These are phyloP conservation scores for Phytophthora syringae DNA, from an alignment of 352 stramenopile genomes.

Conservation along the genomic window DNA sequence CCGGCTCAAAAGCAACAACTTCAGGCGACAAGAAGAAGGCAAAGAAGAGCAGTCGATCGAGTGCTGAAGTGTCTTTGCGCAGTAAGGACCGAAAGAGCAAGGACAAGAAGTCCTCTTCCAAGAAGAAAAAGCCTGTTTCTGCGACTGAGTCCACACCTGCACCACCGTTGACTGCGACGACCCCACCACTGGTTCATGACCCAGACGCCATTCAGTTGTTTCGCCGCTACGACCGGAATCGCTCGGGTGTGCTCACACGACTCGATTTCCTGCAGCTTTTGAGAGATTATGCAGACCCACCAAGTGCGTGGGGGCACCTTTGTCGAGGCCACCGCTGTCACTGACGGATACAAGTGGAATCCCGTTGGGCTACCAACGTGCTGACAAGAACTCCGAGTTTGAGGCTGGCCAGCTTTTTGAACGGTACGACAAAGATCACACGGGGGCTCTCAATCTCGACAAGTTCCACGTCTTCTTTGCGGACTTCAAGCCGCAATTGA, in stretches of 20 bases:
- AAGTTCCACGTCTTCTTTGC: constrained; percentile 76
- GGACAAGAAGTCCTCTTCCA: constrained; percentile 40
- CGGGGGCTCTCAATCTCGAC: constrained; percentile 63
- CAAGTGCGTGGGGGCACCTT: constrained; percentile 9
- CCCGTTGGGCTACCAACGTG: constrained; percentile 74
- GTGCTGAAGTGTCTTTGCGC: constrained; percentile 15
- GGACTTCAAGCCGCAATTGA: constrained; percentile 75
- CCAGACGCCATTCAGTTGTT: constrained; percentile 85
- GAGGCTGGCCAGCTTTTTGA: constrained; percentile 87
- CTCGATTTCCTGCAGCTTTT: constrained; percentile 77
- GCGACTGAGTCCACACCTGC: background rate
- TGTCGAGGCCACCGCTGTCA: constrained; percentile 49
- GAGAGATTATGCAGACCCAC: constrained; percentile 62
- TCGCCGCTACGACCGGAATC: constrained; percentile 69
- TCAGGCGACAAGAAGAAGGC: constrained; percentile 29
- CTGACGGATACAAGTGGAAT: constrained; percentile 72
- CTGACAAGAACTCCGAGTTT: constrained; percentile 83
- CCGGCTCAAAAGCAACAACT: constrained; percentile 18
- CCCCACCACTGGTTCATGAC: constrained; percentile 30
- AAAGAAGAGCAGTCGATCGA: constrained; percentile 32
- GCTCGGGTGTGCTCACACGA: constrained; percentile 59
- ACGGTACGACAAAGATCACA: constrained; percentile 72
- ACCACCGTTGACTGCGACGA: background rate
- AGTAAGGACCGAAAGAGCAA: constrained; percentile 42
- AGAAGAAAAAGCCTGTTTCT: constrained; percentile 12